Base-by-base conservation (phyloP, 1,284 basidiomycete genomes). In the Pholiota adiposa region DNA sequence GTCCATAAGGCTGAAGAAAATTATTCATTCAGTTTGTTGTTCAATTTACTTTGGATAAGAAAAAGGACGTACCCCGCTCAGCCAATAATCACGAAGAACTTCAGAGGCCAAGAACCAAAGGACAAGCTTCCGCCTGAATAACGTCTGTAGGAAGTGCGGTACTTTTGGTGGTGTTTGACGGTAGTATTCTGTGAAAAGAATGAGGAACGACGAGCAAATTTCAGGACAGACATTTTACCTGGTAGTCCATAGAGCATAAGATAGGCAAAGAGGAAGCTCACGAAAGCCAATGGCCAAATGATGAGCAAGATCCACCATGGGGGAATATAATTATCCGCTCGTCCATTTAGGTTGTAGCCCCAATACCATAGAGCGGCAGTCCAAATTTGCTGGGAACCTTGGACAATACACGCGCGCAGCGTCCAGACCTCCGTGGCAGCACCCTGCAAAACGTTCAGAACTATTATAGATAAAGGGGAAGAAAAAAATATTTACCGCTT, bases 341-440 rank as follows among this genome's bases (percentile, higher is more conserved):
- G 78, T 14, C 80, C 78, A 68, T 89, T 90, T 61, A 97, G 80
- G 52, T 86, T 84, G 74, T 90, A 87, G 66, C 94, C 94, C 94
- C 94, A 97, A 71, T 93, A 97, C 94, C 94, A 97, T 38, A 97
- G 77, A 7, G 92, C 94, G 1, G 94, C 92, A 9, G 96, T 89
- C 94, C 94, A 96, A 44, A 96, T 86, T 75, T 96, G 94, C 69
- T 96, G 94, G 7, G 93, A 90, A 49, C 94, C 94, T 75, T 96
- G 94, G 1, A 97, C 94, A 63, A 96, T 79, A 73, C 93, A 95
- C 21, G 94, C 94, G 56, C 94, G 86, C 63, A 93, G 75, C 46
- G 89, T 92, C 94, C 94, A 97, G 14, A 95, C 87, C 73, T 97
- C 93, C 2, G 94, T 95, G 0, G 93, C 92, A 56, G 94, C 93